Conservation (phyloP, 352 stramenopile genomes). For the Pythium guiyangense region DNA sequence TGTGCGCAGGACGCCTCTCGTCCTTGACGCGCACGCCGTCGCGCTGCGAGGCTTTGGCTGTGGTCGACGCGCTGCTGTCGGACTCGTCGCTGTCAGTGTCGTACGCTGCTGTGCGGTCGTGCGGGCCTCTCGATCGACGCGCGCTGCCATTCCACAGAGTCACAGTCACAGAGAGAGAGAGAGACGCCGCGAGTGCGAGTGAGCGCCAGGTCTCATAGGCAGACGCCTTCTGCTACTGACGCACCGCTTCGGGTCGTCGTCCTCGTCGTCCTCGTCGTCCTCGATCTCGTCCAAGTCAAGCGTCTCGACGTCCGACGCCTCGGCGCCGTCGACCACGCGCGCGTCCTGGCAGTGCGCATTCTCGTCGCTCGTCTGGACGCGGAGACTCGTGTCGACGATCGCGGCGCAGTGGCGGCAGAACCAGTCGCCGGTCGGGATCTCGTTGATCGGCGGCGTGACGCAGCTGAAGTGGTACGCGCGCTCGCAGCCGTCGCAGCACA, state of each 20-base stretch:
- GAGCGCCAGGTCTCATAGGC: too few relatives aligned
- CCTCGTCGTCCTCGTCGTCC: conserved; percentile 17
- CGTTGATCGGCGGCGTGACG: conserved; percentile 56
- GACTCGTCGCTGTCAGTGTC: conserved; percentile 16
- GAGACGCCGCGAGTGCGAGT: too few relatives aligned
- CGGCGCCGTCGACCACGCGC: conserved; percentile 8
- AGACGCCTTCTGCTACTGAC: not conserved
- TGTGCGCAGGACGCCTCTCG: not conserved
- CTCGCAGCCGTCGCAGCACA: conserved; percentile 66
- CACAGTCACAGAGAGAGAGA: not conserved
- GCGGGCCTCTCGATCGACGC: not conserved
- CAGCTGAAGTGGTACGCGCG: conserved; percentile 72
- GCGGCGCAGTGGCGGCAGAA: conserved; percentile 42
- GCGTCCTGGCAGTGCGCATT: conserved; percentile 23
- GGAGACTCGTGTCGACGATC: conserved; percentile 16
- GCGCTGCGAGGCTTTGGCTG: not conserved
- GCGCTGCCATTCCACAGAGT: not conserved
- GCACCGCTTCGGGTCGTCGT: conserved; percentile 6
- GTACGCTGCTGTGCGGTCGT: not conserved
- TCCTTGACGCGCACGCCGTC: conserved; percentile 10
- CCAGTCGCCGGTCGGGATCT: conserved; percentile 53
- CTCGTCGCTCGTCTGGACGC: conserved; percentile 16
- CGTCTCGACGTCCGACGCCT: conserved; percentile 11
- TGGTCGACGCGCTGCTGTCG: conserved; percentile 1
- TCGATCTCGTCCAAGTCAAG: conserved; percentile 14